phyloP scores from a whole-genome alignment of 768 basidiomycete genomes.

The Pulveroboletus sp. region DNA sequence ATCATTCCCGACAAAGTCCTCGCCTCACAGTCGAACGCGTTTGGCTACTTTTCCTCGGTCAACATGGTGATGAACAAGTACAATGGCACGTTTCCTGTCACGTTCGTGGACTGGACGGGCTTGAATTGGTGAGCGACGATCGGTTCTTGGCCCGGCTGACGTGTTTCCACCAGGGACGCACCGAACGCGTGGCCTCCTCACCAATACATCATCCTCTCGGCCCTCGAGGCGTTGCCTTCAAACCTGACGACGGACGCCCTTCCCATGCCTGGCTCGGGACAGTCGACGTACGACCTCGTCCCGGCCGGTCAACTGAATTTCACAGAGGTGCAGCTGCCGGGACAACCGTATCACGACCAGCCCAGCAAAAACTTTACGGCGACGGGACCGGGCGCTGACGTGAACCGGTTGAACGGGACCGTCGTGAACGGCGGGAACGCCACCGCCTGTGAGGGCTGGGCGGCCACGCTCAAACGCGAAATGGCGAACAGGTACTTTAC shows the following conservation, averaged over 20 bases:
- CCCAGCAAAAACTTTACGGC: constrained; percentile 45
- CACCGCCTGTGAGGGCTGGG: constrained; percentile 61
- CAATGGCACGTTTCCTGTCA: constrained; percentile 81
- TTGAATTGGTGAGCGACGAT: constrained; percentile 66
- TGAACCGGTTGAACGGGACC: constrained; percentile 51
- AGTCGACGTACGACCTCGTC: constrained; percentile 64
- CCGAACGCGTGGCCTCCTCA: constrained; percentile 91
- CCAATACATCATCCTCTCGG: constrained; percentile 75
- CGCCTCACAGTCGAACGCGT: constrained; percentile 52
- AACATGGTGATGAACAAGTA: constrained; percentile 80
- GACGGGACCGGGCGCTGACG: constrained; percentile 53
- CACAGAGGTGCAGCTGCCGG: constrained; percentile 63
- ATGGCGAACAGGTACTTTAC: constrained; percentile 83
- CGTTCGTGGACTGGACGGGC: constrained; percentile 68
- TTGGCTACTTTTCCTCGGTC: constrained; percentile 68
- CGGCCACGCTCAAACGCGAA: constrained; percentile 55
- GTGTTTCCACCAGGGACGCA: constrained; percentile 53
- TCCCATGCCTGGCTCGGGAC: constrained; percentile 46
- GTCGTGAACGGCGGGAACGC: constrained; percentile 70
- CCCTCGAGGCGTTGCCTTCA: constrained; percentile 68
- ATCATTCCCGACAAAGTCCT: constrained; percentile 76
- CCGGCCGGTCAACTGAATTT: constrained; percentile 81
- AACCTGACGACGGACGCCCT: constrained; percentile 60
- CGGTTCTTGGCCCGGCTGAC: neutral
- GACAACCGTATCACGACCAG: constrained; percentile 49